Conservation (phyloP, 2,329 filamentous ascomycete species). For the Plectosphaerella sp. region DNA sequence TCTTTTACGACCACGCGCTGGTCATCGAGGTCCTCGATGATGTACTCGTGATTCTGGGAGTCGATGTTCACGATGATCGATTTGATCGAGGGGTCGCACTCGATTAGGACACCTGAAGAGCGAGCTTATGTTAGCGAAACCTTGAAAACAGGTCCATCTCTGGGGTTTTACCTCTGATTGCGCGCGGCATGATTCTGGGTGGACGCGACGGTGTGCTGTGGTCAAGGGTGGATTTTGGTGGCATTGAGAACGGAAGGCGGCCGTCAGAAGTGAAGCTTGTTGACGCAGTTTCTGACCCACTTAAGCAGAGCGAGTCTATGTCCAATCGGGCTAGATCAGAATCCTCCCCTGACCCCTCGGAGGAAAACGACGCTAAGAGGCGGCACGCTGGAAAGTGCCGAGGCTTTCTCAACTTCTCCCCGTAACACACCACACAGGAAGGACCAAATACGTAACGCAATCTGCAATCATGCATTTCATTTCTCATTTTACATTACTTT, state of each 20-base stretch:
- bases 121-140: neutral
- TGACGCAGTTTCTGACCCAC: neutral
- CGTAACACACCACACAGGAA: neutral
- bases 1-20: slow-evolving; percentile 72
- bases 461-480: neutral
- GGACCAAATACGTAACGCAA: neutral
- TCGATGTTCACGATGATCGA: slow-evolving; percentile 79
- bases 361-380: neutral
- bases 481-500: neutral
- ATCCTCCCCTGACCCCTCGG: neutral
- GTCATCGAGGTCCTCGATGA: slow-evolving; percentile 78
- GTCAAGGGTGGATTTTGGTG: neutral
- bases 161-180: slow-evolving; percentile 43
- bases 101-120: slow-evolving; percentile 62
- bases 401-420: neutral
- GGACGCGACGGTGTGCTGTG: neutral
- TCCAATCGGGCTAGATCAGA: too few species aligned
- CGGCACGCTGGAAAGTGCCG: neutral
- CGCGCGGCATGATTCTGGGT: slow-evolving; percentile 45
- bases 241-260: neutral
- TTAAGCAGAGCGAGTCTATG: too few species aligned
- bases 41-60: slow-evolving; percentile 63
- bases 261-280: neutral
- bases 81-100: slow-evolving; percentile 84
- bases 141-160: neutral